Evolutionary conservation across 2,329 filamentous ascomycete species (phyloP), one percentile per base, ranked within the genome.

Genomic region (Aspergillus sergii): DNA sequence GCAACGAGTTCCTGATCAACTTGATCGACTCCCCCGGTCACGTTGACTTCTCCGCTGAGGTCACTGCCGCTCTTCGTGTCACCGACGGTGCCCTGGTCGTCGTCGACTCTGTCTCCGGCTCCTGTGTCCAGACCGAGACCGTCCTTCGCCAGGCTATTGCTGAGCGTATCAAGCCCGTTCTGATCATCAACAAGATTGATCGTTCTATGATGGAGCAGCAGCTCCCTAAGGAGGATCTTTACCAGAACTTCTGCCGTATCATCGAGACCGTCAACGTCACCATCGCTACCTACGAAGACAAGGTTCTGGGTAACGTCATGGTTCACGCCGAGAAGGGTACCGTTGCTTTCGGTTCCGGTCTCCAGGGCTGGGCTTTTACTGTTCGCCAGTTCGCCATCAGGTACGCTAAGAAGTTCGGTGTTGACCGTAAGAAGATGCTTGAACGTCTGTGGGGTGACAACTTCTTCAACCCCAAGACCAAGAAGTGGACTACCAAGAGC

Each of bases 141-240:
- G 95, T 99, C 78, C 89, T 99, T 74, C 94, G 95, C 81, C 95
- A 99, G 88, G 94, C 95, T 83, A 93, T 99, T 76, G 92, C 93
- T 89, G 95, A 99, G 90, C 94, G 95, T 86, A 99, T 99, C 85
- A 98, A 98, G 91, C 95, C 95, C 78, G 94, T 99, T 79, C 89
- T 97, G 81, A 91, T 97, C 84, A 97, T 99, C 89, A 99, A 99
- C 93, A 99, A 99, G 91, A 95, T 99, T 83, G 95, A 99, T 82
- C 94, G 95, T 86, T 94, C 95, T 84, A 92, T 99, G 80, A 93
- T 99, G 81, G 95, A 99, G 86, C 90, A 99, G 70, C 95, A 99
- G 87, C 90, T 97, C 79, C 90, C 89, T 84, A 97, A 98, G 90
- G 95, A 99, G 86, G 95, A 99, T 80, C 86, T 99, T 73, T 99